These are phyloP conservation scores for Malassezia restricta DNA, from an alignment of 1,284 basidiomycete genomes.

Conservation along the genomic window DNA sequence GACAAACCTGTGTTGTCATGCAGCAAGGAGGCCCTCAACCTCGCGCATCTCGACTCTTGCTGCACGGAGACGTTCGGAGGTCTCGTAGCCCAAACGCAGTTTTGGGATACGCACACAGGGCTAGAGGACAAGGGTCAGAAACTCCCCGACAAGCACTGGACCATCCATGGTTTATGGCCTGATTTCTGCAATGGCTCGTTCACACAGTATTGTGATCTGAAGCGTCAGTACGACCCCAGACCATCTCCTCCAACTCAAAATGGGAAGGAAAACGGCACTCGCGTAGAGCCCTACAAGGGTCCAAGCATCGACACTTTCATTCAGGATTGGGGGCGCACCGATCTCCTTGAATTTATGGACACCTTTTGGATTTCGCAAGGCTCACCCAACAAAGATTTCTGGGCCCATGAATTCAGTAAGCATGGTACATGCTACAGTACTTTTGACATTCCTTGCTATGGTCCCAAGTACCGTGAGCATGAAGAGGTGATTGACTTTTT, in stretches of 20 bases:
- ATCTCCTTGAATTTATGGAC: constrained; percentile 4
- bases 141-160: constrained; percentile 3
- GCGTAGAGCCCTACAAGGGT: not conserved
- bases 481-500: constrained; percentile 4
- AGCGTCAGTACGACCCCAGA: constrained; percentile 1
- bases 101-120: constrained; percentile 5
- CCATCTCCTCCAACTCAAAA: not conserved
- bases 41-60: not conserved
- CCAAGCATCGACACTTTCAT: constrained; percentile 1
- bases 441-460: constrained; percentile 6
- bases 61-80: constrained; percentile 5
- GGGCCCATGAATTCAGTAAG: constrained; percentile 11
- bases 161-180: constrained; percentile 5
- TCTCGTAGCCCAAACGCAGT: not conserved
- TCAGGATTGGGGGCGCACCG: not conserved
- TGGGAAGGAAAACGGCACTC: not conserved
- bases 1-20: not conserved
- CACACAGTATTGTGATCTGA: constrained; percentile 1
- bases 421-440: constrained; percentile 7
- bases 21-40: not conserved
- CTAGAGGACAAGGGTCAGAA: not conserved
- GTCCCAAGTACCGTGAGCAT: not conserved
- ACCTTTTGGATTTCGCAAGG: constrained; percentile 2
- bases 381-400: not conserved
- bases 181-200: constrained; percentile 7